Conservation (phyloP, 305 asterid genomes). For the Solanum chacoense region DNA sequence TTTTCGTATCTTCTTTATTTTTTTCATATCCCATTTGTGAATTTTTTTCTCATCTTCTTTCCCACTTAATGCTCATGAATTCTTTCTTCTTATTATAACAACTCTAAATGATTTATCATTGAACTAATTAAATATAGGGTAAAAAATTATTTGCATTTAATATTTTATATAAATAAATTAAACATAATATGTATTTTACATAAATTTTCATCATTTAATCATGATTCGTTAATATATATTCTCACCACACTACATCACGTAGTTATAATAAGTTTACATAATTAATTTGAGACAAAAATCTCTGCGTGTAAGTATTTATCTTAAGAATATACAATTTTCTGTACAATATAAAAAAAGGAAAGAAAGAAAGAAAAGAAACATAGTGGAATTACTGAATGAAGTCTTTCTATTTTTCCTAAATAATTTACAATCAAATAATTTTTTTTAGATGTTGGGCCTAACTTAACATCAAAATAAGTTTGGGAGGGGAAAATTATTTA, state of each 20-base stretch:
- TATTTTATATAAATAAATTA: not conserved
- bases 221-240: not conserved
- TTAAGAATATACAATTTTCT: not conserved
- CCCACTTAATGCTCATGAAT: not conserved
- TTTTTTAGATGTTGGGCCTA: not conserved
- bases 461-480: not conserved
- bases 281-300: not conserved
- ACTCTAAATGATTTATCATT: not conserved
- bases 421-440: not conserved
- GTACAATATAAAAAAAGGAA: not conserved
- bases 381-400: not conserved
- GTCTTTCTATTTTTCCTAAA: not conserved
- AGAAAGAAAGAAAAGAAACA: not conserved
- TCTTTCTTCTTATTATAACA: not conserved
- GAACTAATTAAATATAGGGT: not conserved
- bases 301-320: not conserved
- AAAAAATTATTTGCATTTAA: not conserved
- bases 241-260: not conserved
- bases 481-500: no score
- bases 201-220: not conserved
- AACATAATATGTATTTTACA: not conserved
- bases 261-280: not conserved
- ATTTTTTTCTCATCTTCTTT: not conserved
- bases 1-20: not conserved
- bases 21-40: not conserved